phyloP scores from a whole-genome alignment of 495 filamentous ascomycete genomes.

The Penicillium paxilli region DNA sequence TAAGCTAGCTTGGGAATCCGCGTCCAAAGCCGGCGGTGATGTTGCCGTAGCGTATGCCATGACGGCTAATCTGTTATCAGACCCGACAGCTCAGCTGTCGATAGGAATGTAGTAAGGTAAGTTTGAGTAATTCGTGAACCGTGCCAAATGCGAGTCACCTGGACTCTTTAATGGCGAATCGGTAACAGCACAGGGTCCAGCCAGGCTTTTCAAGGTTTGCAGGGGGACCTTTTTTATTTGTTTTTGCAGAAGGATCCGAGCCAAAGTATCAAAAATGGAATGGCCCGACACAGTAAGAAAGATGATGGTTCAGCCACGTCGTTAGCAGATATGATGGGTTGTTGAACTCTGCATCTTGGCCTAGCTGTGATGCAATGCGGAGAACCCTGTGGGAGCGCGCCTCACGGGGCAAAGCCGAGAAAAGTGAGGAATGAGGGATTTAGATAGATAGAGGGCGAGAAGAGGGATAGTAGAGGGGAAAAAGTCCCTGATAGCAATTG shows the following conservation, averaged over 20 bases:
- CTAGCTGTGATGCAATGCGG: slow-evolving; percentile 45
- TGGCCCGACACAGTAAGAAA: slow-evolving; percentile 36
- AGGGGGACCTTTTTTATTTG: slow-evolving; percentile 27
- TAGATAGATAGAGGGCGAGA: background rate
- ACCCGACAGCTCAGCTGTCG: slow-evolving; percentile 35
- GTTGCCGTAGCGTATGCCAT: slow-evolving; percentile 47
- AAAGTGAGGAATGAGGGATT: slow-evolving; percentile 6
- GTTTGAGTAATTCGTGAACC: slow-evolving; percentile 35
- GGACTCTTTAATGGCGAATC: slow-evolving; percentile 43
- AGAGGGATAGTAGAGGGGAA: slow-evolving; percentile 13
- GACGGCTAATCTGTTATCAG: slow-evolving; percentile 31
- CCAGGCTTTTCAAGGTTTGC: slow-evolving; percentile 32
- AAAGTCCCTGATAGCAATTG: slow-evolving; percentile 42
- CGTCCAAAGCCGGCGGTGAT: slow-evolving; percentile 43
- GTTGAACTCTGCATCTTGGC: slow-evolving; percentile 55
- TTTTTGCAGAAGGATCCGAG: slow-evolving; percentile 43
- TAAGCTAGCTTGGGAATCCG: slow-evolving; percentile 42
- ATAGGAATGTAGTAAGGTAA: slow-evolving; percentile 29
- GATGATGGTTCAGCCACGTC: slow-evolving; percentile 45
- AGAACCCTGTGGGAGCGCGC: slow-evolving; percentile 49
- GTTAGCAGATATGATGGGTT: slow-evolving; percentile 44
- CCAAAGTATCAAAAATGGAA: slow-evolving; percentile 29
- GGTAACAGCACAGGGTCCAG: slow-evolving; percentile 35
- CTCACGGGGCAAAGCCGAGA: slow-evolving; percentile 29
- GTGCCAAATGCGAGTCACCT: slow-evolving; percentile 47